A percentile compares a stretch with the other conserved stretches of the same genome.
These are phyloP conservation scores for Diplosphaera chodatii DNA, from an alignment of 139 green algal species.

Conservation along the genomic window DNA sequence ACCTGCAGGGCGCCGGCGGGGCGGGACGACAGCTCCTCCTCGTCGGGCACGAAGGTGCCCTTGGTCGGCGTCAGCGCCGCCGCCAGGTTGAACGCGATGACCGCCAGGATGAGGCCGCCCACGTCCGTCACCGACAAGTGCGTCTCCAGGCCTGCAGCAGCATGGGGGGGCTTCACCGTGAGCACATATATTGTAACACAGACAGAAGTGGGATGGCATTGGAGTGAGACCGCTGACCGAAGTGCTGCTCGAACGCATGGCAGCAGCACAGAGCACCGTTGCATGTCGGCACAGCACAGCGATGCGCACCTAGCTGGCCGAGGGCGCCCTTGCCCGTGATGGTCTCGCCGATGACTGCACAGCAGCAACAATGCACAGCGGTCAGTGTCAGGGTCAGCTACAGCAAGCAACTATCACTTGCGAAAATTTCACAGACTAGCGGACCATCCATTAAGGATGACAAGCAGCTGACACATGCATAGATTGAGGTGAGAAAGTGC, in stretches of 20 bases:
- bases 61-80: conserved; percentile 29
- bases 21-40: conserved; percentile 25
- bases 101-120: conserved; percentile 44
- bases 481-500: too few relatives aligned
- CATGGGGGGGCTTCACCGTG: too few relatives aligned
- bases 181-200: too few relatives aligned
- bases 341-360: conserved; percentile 51
- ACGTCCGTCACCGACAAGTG: conserved; percentile 44
- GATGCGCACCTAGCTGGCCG: conserved; percentile 47
- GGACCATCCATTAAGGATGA: too few relatives aligned
- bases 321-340: conserved; percentile 66
- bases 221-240: too few relatives aligned
- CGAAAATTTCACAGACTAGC: too few relatives aligned
- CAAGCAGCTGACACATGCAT: too few relatives aligned
- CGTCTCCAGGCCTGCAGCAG: conserved; percentile 31
- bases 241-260: not conserved
- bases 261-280: not conserved
- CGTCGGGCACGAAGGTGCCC: conserved; percentile 38
- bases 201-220: too few relatives aligned
- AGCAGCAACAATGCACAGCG: too few relatives aligned
- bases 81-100: conserved; percentile 61
- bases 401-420: too few relatives aligned
- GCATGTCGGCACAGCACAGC: conserved; percentile 2
- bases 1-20: conserved; percentile 53
- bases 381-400: too few relatives aligned